Evolutionary conservation across 352 stramenopile genomes (phyloP).

Genomic region (Phytopythium chamaehyphon): DNA sequence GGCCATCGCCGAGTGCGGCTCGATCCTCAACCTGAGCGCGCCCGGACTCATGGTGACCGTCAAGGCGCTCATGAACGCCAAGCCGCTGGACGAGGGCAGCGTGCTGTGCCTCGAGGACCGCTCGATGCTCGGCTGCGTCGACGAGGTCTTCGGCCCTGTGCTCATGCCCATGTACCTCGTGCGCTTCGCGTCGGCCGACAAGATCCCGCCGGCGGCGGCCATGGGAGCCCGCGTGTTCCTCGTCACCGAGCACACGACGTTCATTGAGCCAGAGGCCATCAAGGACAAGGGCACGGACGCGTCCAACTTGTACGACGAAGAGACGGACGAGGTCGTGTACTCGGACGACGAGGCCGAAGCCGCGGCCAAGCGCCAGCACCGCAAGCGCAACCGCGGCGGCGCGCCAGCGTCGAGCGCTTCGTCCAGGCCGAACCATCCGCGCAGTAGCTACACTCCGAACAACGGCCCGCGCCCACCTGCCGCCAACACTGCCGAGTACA

Average conservation of each 20-base stretch:
- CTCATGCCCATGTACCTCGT: constrained; percentile 87
- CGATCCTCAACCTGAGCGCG: constrained; percentile 59
- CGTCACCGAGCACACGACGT: constrained; percentile 76
- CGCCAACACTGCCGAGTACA: constrained; percentile 1
- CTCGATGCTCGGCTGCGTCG: constrained; percentile 71
- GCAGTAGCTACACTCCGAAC: background rate
- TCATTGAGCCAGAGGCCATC: constrained; percentile 72
- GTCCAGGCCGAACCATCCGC: background rate
- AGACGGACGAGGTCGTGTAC: constrained; percentile 68
- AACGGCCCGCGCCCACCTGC: background rate
- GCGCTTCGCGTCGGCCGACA: constrained; percentile 59
- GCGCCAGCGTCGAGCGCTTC: background rate
- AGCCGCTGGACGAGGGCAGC: constrained; percentile 75
- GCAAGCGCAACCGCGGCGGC: constrained; percentile 57
- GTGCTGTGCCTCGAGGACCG: constrained; percentile 78
- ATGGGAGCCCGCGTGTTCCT: constrained; percentile 55
- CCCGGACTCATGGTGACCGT: constrained; percentile 74
- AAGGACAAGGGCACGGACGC: constrained; percentile 82
- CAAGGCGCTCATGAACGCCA: constrained; percentile 54
- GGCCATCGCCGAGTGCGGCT: constrained; percentile 65
- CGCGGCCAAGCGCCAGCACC: constrained; percentile 56
- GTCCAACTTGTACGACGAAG: constrained; percentile 86
- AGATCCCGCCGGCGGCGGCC: constrained; percentile 51
- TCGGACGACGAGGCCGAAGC: constrained; percentile 84
- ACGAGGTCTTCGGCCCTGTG: constrained; percentile 84